These are phyloP conservation scores for Hygrophorus russula DNA, from an alignment of 768 basidiomycete genomes.

Conservation along the genomic window DNA sequence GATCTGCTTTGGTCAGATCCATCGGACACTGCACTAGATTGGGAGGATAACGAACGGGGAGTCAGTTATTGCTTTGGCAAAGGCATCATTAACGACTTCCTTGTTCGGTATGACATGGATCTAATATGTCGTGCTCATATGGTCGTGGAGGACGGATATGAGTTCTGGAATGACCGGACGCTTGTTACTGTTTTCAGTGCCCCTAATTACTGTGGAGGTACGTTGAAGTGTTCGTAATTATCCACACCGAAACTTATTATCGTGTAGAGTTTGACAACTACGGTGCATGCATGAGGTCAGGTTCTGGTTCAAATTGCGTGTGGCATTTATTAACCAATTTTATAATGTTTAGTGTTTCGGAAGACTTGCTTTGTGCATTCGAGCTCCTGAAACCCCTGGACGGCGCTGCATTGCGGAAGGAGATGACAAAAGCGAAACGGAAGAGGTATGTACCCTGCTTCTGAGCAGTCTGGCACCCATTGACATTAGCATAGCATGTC, in stretches of 20 bases:
- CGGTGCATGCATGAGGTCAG: conserved; percentile 87
- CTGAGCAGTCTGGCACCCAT: conserved; percentile 1
- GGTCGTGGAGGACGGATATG: conserved; percentile 99
- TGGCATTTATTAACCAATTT: conserved; percentile 8
- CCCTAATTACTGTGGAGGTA: conserved; percentile 93
- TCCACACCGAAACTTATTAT: conserved; percentile 10
- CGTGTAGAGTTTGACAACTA: conserved; percentile 85
- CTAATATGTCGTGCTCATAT: conserved; percentile 99
- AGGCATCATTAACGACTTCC: conserved; percentile 91
- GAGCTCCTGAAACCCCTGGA: conserved; percentile 95
- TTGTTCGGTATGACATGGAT: conserved; percentile 95
- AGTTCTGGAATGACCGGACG: conserved; percentile 99
- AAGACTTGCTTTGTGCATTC: conserved; percentile 94
- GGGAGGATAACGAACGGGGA: conserved; percentile 99
- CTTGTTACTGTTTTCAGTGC: conserved; percentile 98
- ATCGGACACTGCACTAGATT: conserved; percentile 92
- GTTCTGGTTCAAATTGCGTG: conserved; percentile 3
- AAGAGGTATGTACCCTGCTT: conserved; percentile 55
- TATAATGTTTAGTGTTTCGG: conserved; percentile 64
- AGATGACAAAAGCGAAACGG: conserved; percentile 98
- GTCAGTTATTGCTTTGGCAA: conserved; percentile 99
- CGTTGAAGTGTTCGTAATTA: conserved; percentile 20
- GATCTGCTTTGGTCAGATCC: conserved; percentile 98
- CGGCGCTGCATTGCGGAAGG: conserved; percentile 88
- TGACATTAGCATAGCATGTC: conserved; percentile 18